Evolutionary conservation across 495 filamentous ascomycete species (phyloP).

Genomic region (Parachaetomium inaequale): DNA sequence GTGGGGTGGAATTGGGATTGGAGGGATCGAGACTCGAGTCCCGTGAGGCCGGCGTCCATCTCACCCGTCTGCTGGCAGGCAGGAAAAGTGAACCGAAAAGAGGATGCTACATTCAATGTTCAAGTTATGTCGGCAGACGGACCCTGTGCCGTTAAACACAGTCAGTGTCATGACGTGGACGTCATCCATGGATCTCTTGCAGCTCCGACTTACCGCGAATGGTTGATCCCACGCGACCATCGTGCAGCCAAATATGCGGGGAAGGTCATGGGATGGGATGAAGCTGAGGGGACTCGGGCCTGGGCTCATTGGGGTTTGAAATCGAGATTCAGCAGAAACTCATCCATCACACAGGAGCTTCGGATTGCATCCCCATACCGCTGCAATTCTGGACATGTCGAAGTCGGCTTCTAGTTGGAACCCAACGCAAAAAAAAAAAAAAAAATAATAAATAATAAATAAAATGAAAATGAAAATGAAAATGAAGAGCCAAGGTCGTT

Average conservation of each 20-base stretch:
- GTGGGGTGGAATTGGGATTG: not conserved
- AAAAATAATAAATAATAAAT: too few species aligned
- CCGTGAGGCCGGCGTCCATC: not conserved
- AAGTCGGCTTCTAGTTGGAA: not conserved
- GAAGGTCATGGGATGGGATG: slow-evolving; percentile 12
- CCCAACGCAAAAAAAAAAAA: too few species aligned
- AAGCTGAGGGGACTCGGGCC: not conserved
- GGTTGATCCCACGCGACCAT: slow-evolving; percentile 9
- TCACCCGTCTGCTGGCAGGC: not conserved
- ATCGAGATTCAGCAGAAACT: not conserved
- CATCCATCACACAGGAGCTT: not conserved
- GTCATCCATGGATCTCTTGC: not conserved
- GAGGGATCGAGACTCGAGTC: not conserved
- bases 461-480: too few species aligned
- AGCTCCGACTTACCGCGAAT: not conserved
- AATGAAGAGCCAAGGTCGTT: too few species aligned
- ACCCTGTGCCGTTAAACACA: not conserved
- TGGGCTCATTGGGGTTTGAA: not conserved
- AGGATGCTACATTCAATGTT: not conserved
- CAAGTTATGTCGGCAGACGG: slow-evolving; percentile 2
- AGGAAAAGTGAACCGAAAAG: not conserved
- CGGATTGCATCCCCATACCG: not conserved
- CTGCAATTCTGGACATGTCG: not conserved
- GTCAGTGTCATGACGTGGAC: not conserved
- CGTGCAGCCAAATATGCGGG: slow-evolving; percentile 7